phyloP scores from a whole-genome alignment of 257 asterid species.

The Lantana camara region DNA sequence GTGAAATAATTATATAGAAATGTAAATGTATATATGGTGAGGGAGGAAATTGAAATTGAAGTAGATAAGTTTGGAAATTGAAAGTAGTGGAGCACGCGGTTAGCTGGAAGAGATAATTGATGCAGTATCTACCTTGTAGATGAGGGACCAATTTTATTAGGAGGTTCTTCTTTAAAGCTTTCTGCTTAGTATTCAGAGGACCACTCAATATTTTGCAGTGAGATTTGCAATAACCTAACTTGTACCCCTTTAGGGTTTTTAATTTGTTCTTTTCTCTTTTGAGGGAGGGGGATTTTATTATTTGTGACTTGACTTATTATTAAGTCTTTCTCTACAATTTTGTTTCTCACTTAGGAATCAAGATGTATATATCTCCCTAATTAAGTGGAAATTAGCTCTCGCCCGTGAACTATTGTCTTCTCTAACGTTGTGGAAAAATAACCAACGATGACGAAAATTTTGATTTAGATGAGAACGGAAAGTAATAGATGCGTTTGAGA shows the following conservation, averaged over 20 bases:
- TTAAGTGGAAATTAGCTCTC: too few species aligned
- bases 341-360: too few species aligned
- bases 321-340: too few species aligned
- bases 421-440: too few species aligned
- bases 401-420: too few species aligned
- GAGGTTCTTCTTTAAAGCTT: constrained; percentile 50
- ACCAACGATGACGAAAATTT: too few species aligned
- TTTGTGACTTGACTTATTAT: too few species aligned
- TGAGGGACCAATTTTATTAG: constrained; percentile 75
- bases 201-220: constrained; percentile 56
- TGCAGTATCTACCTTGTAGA: constrained; percentile 45
- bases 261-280: neutral
- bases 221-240: constrained; percentile 43
- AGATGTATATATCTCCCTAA: too few species aligned
- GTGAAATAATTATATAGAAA: neutral
- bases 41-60: neutral
- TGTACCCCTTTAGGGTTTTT: constrained; percentile 27
- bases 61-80: constrained; percentile 5
- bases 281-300: too few species aligned
- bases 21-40: constrained; percentile 1
- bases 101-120: constrained; percentile 51
- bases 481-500: too few species aligned
- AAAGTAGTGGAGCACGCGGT: constrained; percentile 39
- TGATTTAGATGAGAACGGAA: too few species aligned
- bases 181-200: constrained; percentile 62